Base-by-base conservation (phyloP, 352 stramenopile species). In the Phytophthora citricola region DNA sequence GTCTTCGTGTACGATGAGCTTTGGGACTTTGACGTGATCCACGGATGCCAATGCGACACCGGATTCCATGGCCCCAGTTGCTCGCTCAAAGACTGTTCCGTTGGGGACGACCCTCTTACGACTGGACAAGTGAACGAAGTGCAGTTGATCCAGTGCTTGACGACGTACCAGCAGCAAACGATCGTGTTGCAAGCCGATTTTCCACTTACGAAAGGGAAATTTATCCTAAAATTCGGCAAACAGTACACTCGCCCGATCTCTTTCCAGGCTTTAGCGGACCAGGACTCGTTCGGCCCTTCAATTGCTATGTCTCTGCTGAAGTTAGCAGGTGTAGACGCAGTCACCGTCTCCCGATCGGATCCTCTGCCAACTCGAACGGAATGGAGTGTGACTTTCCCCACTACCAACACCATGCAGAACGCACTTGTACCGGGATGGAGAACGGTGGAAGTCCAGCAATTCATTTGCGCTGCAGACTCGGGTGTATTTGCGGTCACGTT, bases 21-120 rank as follows among this genome's bases (percentile, higher is more conserved):
- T 7, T 96, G 89, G 86, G 88, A 96, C 65, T 79, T 78, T 24
- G 78, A 95, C 36, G 79, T 84, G 45, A 77, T 97, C 12, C 77
- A 87, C 36, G 89, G 87, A 22, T 97, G 91, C 46, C 58, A 73
- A 12, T 97, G 90, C 47, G 86, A 97, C 52, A 45, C 61, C 5
- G 83, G 83, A 2, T 96, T 81, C 53, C 46, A 73, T 10, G 74
- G 80, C 7, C 34, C 74, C 3, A 84, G 76, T 57, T 93, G 88
- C 51, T 66, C 55, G 5, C 53, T 91, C 10, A 92, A 92, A 70
- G 63, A 55, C n/a, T 93, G 85, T 56, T 71, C 82, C 0, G 27
- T 78, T 1, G 85, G 85, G 7, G 85, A 92, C n/a, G 85, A 94
- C n/a, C 83, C 85, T 2, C 66, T 94, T 10, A 91, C 82, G 22